Base-by-base conservation (phyloP, 345 rosid species). In the Combretum micranthum region DNA sequence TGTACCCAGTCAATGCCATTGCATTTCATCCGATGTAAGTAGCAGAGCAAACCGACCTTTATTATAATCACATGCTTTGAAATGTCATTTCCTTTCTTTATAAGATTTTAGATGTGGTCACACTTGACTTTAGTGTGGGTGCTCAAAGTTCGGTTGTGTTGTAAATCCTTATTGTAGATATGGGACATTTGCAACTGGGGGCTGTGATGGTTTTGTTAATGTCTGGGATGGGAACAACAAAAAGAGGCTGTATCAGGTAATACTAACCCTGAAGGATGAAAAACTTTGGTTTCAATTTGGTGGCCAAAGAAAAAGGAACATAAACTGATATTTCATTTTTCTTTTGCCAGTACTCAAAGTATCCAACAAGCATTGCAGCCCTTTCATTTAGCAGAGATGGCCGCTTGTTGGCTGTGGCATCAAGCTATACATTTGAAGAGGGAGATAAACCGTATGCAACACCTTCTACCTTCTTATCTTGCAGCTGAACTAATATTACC, bases 151-250 rank as follows among this genome's bases (percentile, higher is more conserved):
- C 20, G 26, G 1, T 64, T 55, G 63, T 53, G 63, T 53, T 53
- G 57, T 32, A 55, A 17, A 42, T 52, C 64, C 26, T 46, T 55
- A 44, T 18, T 70, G 75, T 81, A 94, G 97, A 37, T 94, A 94
- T 76, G 99, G 99, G 47, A 94, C 99, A 51, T 94, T 94, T 81
- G 99, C 93, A 44, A 90, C 97, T 12, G 99, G 99, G 65, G 97
- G 99, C 12, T 90, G 97, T 71, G 97, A 94, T 71, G 99, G 99
- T 70, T 94, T 83, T 57, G 93, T 90, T 37, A 90, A 94, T 44
- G 90, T 90, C 0, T 94, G 96, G 99, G 99, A 94, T 61, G 96
- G 99, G 21, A 87, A 87, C 84, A 94, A 94, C 80, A 94, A 94
- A 73, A 94, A 90, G 84, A 82, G 99, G 76, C 86, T 94, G 53